A percentile compares a stretch with the other conserved stretches of the same genome.
Conservation (phyloP, 495 filamentous ascomycete genomes). For the Neurospora sp. region DNA sequence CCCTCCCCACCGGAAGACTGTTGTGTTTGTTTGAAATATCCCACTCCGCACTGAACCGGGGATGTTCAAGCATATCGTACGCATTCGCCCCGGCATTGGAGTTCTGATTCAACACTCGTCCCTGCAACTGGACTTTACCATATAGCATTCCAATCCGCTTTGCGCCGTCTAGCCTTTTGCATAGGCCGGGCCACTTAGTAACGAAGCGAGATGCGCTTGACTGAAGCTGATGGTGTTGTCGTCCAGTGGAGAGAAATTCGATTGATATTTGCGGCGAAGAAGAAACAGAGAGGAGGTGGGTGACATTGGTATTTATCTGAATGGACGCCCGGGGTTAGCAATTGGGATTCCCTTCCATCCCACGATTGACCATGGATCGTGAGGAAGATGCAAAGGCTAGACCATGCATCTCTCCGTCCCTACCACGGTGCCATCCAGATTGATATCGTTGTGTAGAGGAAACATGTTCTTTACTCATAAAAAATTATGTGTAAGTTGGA, state of each 20-base stretch:
- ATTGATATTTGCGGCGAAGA: background rate
- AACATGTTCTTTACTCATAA: background rate
- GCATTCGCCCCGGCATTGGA: conserved; percentile 51
- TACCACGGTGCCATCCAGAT: background rate
- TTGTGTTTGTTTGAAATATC: background rate
- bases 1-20: background rate
- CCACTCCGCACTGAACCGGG: background rate
- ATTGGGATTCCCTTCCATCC: too few relatives aligned
- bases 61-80: conserved; percentile 7
- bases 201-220: conserved; percentile 33
- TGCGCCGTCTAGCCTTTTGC: conserved; percentile 36
- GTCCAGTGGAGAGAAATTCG: conserved; percentile 20
- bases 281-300: conserved; percentile 25
- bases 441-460: background rate
- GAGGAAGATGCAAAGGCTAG: background rate
- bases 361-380: background rate
- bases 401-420: background rate
- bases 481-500: background rate
- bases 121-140: conserved; percentile 45
- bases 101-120: conserved; percentile 44
- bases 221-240: conserved; percentile 37
- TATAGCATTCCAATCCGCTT: conserved; percentile 43
- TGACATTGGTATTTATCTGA: background rate
- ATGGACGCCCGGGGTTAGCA: too few relatives aligned
- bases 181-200: conserved; percentile 30